A percentile compares a stretch with the other conserved stretches of the same genome.
Evolutionary conservation across 495 filamentous ascomycete genomes (phyloP).

Genomic region (Talaromyces wortmannii): DNA sequence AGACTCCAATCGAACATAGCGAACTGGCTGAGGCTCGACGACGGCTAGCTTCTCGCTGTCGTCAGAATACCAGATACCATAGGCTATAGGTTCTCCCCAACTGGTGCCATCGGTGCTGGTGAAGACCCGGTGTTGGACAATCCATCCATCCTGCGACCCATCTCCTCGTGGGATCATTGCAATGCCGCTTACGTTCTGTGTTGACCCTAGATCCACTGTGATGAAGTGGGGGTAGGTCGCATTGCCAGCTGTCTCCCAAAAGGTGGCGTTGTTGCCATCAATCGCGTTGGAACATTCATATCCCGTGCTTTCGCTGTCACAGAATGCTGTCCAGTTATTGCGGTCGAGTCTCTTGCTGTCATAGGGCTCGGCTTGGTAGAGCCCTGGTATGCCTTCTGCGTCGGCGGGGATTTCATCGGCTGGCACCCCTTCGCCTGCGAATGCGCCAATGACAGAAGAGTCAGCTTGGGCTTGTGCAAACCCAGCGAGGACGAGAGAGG

Average conservation of each 20-base stretch:
- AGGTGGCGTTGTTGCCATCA: not conserved
- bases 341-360: not conserved
- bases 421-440: not conserved
- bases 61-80: conserved; percentile 36
- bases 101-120: conserved; percentile 28
- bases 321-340: not conserved
- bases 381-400: not conserved
- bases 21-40: conserved; percentile 26
- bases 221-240: not conserved
- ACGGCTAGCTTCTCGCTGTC: conserved; percentile 29
- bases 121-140: conserved; percentile 31
- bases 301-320: not conserved
- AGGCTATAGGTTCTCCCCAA: conserved; percentile 27
- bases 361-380: not conserved
- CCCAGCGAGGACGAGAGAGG: not conserved
- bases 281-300: not conserved
- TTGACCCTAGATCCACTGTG: not conserved
- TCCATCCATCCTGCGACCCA: conserved; percentile 20
- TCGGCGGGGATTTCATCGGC: not conserved
- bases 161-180: conserved; percentile 24
- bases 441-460: not conserved
- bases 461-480: not conserved
- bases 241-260: not conserved
- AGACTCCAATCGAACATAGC: conserved; percentile 28
- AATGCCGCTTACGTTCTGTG: conserved; percentile 9